These are phyloP conservation scores for Paramyrothecium sp. DNA, from an alignment of 2,329 filamentous ascomycete species.

Conservation along the genomic window DNA sequence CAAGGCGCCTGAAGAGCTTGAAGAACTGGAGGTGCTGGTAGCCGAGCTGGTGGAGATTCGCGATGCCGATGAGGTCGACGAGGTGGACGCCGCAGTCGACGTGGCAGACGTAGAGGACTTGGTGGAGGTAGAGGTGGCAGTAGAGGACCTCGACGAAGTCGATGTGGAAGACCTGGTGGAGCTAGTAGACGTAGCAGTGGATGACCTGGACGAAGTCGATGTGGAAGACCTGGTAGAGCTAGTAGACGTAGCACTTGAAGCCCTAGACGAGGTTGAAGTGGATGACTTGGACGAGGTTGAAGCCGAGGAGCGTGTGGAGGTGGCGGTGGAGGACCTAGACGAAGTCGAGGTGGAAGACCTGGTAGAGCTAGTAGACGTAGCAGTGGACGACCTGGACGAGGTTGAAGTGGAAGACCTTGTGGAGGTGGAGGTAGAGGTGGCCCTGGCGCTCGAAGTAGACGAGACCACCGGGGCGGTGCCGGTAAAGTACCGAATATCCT, in stretches of 20 bases:
- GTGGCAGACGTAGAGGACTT: neutral
- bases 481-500: constrained; percentile 33
- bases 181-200: too few relatives aligned
- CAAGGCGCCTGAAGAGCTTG: neutral
- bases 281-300: neutral
- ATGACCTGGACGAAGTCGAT: neutral
- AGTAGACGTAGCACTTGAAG: neutral
- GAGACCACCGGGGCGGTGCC: constrained; percentile 6
- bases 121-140: neutral
- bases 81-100: neutral
- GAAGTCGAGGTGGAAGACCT: constrained; percentile 2
- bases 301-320: neutral
- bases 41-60: neutral
- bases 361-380: constrained; percentile 4
- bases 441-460: constrained; percentile 17
- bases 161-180: neutral
- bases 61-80: neutral
- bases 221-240: constrained; percentile 2
- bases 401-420: constrained; percentile 5
- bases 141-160: neutral
- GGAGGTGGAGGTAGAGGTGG: constrained; percentile 7
- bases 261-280: neutral
- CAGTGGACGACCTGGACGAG: constrained; percentile 3
- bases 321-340: neutral
- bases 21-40: neutral